phyloP scores from a whole-genome alignment of 192 early-diverging fungal genomes.

The Endogone sp. region DNA sequence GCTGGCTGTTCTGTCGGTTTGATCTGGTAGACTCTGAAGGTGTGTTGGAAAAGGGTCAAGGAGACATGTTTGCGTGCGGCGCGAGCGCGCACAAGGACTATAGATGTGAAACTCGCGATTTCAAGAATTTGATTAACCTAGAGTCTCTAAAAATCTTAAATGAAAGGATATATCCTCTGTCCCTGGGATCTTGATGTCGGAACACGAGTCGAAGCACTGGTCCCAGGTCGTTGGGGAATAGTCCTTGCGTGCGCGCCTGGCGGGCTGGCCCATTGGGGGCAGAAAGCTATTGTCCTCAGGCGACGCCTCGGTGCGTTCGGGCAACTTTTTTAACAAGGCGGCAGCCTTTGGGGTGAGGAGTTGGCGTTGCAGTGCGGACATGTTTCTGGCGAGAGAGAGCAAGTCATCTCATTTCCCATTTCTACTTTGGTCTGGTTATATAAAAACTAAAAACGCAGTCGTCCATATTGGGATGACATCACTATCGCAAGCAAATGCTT shows the following conservation, averaged over 20 bases:
- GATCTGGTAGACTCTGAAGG: constrained; percentile 3
- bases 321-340: background rate
- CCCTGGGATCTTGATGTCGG: background rate
- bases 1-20: background rate
- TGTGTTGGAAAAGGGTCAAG: background rate
- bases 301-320: background rate
- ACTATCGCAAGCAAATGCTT: no score
- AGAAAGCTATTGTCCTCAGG: background rate
- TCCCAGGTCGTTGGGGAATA: background rate
- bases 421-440: no score
- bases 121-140: background rate
- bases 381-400: no score
- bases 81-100: no score
- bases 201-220: background rate
- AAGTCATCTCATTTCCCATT: no score
- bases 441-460: no score
- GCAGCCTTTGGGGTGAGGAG: background rate
- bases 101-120: no score
- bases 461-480: no score
- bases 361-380: background rate
- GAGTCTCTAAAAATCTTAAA: background rate
- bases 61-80: background rate
- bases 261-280: background rate
- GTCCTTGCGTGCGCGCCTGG: background rate
- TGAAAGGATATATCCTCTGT: background rate